Conservation (phyloP, 305 asterid genomes). For the Fraxinus latifolia region DNA sequence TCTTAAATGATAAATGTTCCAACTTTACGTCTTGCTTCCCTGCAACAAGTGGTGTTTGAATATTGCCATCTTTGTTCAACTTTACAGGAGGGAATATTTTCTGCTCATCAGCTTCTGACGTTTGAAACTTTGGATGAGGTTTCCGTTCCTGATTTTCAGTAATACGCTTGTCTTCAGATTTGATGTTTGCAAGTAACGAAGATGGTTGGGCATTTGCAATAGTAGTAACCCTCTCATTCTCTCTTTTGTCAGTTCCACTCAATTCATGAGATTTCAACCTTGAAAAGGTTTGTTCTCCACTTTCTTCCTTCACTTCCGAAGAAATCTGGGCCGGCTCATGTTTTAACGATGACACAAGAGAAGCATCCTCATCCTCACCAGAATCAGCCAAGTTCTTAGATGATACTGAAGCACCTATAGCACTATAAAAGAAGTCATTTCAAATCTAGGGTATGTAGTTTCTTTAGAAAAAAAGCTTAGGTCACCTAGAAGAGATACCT, state of each 20-base stretch:
- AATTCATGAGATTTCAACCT: constrained; percentile 26
- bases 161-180: constrained; percentile 29
- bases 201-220: constrained; percentile 23
- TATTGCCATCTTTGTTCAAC: constrained; percentile 26
- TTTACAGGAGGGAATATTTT: constrained; percentile 21
- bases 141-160: constrained; percentile 25
- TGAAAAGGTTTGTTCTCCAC: constrained; percentile 23
- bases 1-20: constrained; percentile 23
- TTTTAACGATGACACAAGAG: constrained; percentile 24
- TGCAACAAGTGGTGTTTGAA: constrained; percentile 14
- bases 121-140: constrained; percentile 29
- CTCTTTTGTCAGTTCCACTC: constrained; percentile 29
- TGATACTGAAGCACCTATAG: constrained; percentile 46
- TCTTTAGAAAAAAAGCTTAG: neutral
- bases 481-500: constrained; percentile 18
- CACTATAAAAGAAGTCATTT: constrained; percentile 45
- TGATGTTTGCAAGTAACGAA: constrained; percentile 27
- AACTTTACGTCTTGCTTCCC: constrained; percentile 22
- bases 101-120: constrained; percentile 31
- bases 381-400: constrained; percentile 35
- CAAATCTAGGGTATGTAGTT: constrained; percentile 23
- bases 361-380: constrained; percentile 47
- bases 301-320: constrained; percentile 30
- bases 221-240: constrained; percentile 29
- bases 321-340: constrained; percentile 31